phyloP scores from a whole-genome alignment of 1,284 basidiomycete species.

The Moniliophthora roreri region DNA sequence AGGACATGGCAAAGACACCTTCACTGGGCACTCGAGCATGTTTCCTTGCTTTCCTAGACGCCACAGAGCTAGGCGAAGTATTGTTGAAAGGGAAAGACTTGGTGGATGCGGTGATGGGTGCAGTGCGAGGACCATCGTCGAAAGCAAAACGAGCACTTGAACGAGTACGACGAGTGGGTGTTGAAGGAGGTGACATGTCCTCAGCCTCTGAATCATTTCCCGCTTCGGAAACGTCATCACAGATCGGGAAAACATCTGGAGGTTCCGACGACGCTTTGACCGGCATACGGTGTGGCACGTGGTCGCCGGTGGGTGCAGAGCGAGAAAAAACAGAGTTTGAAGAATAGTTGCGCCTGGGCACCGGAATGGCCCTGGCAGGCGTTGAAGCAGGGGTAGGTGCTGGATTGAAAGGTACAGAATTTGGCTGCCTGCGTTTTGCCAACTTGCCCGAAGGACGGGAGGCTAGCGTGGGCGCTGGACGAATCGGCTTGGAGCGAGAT shows the following conservation, averaged over 20 bases:
- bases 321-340: constrained; percentile 31
- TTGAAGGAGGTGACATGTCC: constrained; percentile 32
- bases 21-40: constrained; percentile 64
- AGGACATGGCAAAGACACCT: constrained; percentile 66
- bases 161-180: constrained; percentile 36
- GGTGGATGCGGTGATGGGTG: constrained; percentile 39
- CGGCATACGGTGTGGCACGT: constrained; percentile 28
- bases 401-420: constrained; percentile 15
- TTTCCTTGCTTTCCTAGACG: constrained; percentile 34
- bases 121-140: constrained; percentile 48
- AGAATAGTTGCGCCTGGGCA: constrained; percentile 29
- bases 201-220: constrained; percentile 33
- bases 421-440: constrained; percentile 51
- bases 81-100: constrained; percentile 40
- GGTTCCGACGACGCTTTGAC: constrained; percentile 6
- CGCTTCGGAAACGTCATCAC: constrained; percentile 63
- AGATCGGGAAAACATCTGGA: constrained; percentile 53
- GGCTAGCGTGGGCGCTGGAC: constrained; percentile 38
- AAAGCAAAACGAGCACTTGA: constrained; percentile 22
- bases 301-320: constrained; percentile 39
- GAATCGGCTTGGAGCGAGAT: constrained; percentile 28
- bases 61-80: constrained; percentile 35
- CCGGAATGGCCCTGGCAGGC: constrained; percentile 41
- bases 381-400: constrained; percentile 32
- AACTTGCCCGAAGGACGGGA: constrained; percentile 52